Percentiles rank a stretch among this genome's conserved stretches.
Conservation (phyloP, 108 stramenopile genomes). For the Cyclotella choctawhatcheeana region DNA sequence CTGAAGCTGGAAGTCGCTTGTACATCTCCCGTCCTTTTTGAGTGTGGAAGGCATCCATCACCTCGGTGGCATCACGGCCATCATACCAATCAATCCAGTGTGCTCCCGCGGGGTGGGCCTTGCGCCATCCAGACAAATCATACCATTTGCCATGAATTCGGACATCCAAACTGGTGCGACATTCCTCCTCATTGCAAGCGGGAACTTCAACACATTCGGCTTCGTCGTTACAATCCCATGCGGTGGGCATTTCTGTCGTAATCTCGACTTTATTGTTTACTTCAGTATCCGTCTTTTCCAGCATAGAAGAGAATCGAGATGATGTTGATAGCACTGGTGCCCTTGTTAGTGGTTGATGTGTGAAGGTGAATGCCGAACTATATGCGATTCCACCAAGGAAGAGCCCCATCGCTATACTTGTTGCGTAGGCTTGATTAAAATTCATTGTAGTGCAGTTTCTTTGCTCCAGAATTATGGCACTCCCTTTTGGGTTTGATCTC, state of each 20-base stretch:
- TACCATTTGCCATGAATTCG: constrained; percentile 90
- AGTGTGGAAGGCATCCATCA: constrained; percentile 93
- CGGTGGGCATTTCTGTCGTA: constrained; percentile 11
- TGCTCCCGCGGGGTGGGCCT: constrained; percentile 89
- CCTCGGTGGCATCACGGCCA: constrained; percentile 93
- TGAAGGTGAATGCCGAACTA: constrained; percentile 23
- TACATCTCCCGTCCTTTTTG: constrained; percentile 81
- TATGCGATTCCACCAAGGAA: constrained; percentile 19
- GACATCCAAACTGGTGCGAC: constrained; percentile 79
- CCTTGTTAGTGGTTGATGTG: constrained; percentile 8
- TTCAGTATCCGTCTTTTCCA: constrained; percentile 14
- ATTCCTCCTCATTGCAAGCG: constrained; percentile 64
- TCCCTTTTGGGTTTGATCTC: too few species aligned
- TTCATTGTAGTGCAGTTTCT: constrained; percentile 18
- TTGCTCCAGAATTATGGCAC: too few species aligned
- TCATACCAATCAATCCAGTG: constrained; percentile 96
- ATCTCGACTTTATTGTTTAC: not conserved
- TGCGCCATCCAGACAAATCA: constrained; percentile 91
- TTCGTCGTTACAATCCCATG: constrained; percentile 81
- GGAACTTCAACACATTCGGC: constrained; percentile 70
- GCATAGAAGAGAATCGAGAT: constrained; percentile 32
- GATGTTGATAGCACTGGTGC: constrained; percentile 10
- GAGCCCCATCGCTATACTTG: constrained; percentile 12
- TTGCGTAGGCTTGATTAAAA: constrained; percentile 16
- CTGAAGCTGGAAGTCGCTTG: constrained; percentile 71